A percentile compares a stretch with the other conserved stretches of the same genome.
These are phyloP conservation scores for Ilex paraguariensis DNA, from an alignment of 305 asterid genomes.

Conservation along the genomic window DNA sequence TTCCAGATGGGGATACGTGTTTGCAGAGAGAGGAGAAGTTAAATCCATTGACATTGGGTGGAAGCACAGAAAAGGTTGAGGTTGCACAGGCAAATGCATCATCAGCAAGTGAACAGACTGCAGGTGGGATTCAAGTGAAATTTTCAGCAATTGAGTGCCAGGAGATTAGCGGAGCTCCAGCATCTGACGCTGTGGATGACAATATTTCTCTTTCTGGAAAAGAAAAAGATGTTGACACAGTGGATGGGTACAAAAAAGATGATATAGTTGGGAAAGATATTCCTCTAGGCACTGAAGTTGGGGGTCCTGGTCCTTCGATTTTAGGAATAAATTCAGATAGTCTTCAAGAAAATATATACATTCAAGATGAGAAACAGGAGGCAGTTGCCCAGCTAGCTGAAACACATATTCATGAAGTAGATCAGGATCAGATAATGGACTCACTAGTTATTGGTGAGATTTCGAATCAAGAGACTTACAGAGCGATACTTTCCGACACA, in stretches of 20 bases:
- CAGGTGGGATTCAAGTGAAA: slow-evolving; percentile 19
- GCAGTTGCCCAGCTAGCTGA: slow-evolving; percentile 19
- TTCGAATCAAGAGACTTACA: slow-evolving; percentile 15
- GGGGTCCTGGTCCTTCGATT: slow-evolving; percentile 1
- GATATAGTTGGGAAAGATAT: slow-evolving; percentile 18
- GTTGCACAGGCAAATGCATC: slow-evolving; percentile 5
- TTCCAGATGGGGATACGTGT: slow-evolving; percentile 25
- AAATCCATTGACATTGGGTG: not conserved
- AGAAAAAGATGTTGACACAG: slow-evolving; percentile 17
- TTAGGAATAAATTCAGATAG: slow-evolving; percentile 4
- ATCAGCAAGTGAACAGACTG: slow-evolving; percentile 8
- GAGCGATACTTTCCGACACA: not conserved
- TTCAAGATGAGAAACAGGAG: slow-evolving; percentile 22
- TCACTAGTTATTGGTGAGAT: slow-evolving; percentile 1
- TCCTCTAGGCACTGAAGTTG: slow-evolving; percentile 21
- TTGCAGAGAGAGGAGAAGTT: slow-evolving; percentile 17
- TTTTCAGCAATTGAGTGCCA: slow-evolving; percentile 13
- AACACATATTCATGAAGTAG: slow-evolving; percentile 15
- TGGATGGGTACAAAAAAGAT: slow-evolving; percentile 14
- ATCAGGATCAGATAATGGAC: slow-evolving; percentile 14
- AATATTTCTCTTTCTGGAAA: slow-evolving; percentile 10
- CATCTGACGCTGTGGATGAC: slow-evolving; percentile 19
- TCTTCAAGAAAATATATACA: slow-evolving; percentile 19
- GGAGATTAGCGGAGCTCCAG: slow-evolving; percentile 15
- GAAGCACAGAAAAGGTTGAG: slow-evolving; percentile 8